These are phyloP conservation scores for Trichoderma sp. DNA, from an alignment of 2,329 filamentous ascomycete species.

Conservation along the genomic window DNA sequence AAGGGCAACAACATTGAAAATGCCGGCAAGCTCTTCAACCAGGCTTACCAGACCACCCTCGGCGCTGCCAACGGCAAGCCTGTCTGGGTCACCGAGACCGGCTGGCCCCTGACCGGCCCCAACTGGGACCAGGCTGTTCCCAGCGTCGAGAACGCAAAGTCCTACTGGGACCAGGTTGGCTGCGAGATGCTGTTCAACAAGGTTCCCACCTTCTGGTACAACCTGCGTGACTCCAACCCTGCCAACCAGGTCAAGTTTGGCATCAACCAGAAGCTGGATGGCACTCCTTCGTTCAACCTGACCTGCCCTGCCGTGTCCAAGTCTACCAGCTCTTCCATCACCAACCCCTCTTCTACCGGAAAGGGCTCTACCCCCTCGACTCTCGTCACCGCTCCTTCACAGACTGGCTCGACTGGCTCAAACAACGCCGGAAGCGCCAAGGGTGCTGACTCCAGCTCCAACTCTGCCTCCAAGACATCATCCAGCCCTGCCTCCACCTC, in stretches of 20 bases:
- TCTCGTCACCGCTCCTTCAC: conserved; percentile 18
- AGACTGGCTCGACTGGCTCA: conserved; percentile 15
- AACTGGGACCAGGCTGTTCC: conserved; percentile 59
- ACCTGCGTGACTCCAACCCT: conserved; percentile 63
- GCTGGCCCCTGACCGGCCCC: conserved; percentile 63
- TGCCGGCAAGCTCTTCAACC: conserved; percentile 58
- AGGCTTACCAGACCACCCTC: conserved; percentile 49
- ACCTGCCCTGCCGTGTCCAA: conserved; percentile 52
- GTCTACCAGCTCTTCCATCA: conserved; percentile 20
- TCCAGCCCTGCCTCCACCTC: conserved; percentile 4
- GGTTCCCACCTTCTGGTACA: conserved; percentile 65
- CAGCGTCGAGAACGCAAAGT: conserved; percentile 61
- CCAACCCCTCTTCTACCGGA: conserved; percentile 14
- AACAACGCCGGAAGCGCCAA: conserved; percentile 11
- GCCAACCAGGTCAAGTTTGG: conserved; percentile 62
- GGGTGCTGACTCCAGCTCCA: conserved; percentile 8
- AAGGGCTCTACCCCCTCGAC: conserved; percentile 23
- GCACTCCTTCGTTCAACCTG: conserved; percentile 57
- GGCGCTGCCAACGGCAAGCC: conserved; percentile 56
- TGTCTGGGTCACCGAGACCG: conserved; percentile 67
- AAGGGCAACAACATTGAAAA: conserved; percentile 61
- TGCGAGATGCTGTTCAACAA: conserved; percentile 62
- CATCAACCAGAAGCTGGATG: conserved; percentile 58
- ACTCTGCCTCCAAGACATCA: conserved; percentile 20
- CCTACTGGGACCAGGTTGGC: conserved; percentile 65